Evolutionary conservation across 345 rosid species (phyloP).

Genomic region (Syzygium grande): DNA sequence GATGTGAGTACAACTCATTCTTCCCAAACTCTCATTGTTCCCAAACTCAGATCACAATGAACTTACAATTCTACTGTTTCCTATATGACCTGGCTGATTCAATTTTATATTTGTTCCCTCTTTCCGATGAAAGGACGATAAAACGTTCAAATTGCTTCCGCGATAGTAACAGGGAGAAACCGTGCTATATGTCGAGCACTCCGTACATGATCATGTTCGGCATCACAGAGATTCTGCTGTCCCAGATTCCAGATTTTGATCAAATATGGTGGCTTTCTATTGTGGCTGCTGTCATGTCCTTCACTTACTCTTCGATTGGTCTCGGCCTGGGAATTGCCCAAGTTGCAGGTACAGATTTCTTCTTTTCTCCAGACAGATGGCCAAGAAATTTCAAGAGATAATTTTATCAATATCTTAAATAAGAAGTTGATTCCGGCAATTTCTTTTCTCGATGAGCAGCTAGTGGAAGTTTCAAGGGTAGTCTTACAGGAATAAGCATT

Average conservation of each 20-base stretch:
- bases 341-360: conserved; percentile 20
- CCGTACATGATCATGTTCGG: conserved; percentile 79
- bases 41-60: not conserved
- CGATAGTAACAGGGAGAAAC: conserved; percentile 47
- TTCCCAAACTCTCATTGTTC: not conserved
- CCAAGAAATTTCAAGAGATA: not conserved
- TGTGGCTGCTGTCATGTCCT: conserved; percentile 56
- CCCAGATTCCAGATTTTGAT: conserved; percentile 65
- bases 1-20: conserved; percentile 36
- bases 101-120: not conserved
- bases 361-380: not conserved
- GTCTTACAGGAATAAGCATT: conserved; percentile 64
- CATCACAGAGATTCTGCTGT: conserved; percentile 48
- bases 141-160: conserved; percentile 74
- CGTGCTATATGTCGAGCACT: conserved; percentile 58
- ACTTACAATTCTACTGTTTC: not conserved
- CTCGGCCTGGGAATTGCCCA: conserved; percentile 38
- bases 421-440: not conserved
- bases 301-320: conserved; percentile 46
- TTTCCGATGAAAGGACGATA: conserved; percentile 50
- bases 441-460: conserved; percentile 12
- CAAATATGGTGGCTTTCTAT: conserved; percentile 59
- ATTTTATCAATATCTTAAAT: not conserved
- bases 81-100: not conserved
- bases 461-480: conserved; percentile 48